phyloP scores from a whole-genome alignment of 306 rosid genomes.

The Fagus crenata region DNA sequence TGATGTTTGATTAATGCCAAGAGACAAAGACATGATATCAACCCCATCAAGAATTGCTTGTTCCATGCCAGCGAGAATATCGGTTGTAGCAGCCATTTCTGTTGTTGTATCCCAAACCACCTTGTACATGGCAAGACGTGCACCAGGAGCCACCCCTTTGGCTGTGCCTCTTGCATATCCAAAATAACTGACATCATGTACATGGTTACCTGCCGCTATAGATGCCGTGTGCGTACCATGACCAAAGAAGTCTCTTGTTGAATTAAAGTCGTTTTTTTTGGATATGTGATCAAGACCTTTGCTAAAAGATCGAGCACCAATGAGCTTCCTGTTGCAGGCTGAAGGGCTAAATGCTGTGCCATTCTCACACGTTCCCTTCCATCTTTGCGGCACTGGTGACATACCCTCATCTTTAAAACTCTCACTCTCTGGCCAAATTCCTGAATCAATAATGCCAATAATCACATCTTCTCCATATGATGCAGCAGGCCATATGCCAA shows the following conservation, averaged over 20 bases:
- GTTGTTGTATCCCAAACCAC: not conserved
- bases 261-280: not conserved
- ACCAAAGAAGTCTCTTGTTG: conserved; percentile 8
- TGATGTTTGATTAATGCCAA: not conserved
- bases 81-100: not conserved
- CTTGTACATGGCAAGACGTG: conserved; percentile 31
- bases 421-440: conserved; percentile 24
- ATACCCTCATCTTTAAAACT: conserved; percentile 13
- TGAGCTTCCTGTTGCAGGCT: conserved; percentile 30
- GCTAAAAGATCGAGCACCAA: conserved; percentile 19
- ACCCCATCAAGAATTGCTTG: too few relatives aligned
- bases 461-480: not conserved
- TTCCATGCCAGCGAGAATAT: conserved; percentile 3
- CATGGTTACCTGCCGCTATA: conserved; percentile 21
- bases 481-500: not conserved
- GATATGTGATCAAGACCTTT: conserved; percentile 3
- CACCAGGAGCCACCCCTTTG: conserved; percentile 16
- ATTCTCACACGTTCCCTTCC: conserved; percentile 26
- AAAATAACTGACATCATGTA: not conserved
- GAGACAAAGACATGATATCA: not conserved
- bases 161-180: conserved; percentile 28
- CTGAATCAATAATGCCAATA: conserved; percentile 19
- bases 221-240: conserved; percentile 33
- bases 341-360: conserved; percentile 21
- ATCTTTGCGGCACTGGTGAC: conserved; percentile 19